A percentile compares a stretch with the other conserved stretches of the same genome.
phyloP scores from a whole-genome alignment of 2,329 filamentous ascomycete species.

The Xylaria sp. region DNA sequence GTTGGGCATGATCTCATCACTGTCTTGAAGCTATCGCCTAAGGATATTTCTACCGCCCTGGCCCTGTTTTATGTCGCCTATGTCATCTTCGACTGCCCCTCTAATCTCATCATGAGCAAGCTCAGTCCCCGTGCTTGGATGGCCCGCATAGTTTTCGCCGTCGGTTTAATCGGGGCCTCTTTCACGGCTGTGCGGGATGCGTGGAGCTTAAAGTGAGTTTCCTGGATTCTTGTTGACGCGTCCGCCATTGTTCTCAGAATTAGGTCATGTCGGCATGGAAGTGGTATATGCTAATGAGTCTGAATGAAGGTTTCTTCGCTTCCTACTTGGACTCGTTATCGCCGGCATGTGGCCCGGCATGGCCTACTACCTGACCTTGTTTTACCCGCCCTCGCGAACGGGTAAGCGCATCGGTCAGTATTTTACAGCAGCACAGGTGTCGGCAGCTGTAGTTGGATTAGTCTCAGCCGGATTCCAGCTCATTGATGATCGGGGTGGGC shows the following conservation, averaged over 20 bases:
- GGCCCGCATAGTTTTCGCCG: conserved; percentile 88
- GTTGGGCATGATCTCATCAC: conserved; percentile 78
- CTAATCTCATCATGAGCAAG: conserved; percentile 87
- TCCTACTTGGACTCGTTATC: conserved; percentile 86
- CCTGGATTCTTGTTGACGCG: background rate
- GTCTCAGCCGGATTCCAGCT: conserved; percentile 92
- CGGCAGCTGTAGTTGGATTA: conserved; percentile 86
- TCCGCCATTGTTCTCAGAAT: background rate
- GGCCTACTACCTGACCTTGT: conserved; percentile 90
- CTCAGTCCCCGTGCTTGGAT: conserved; percentile 91
- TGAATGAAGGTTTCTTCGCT: conserved; percentile 71
- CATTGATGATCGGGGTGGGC: conserved; percentile 81
- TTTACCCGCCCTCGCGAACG: conserved; percentile 87
- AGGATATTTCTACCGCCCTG: conserved; percentile 84
- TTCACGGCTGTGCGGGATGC: conserved; percentile 83
- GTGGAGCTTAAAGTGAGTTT: conserved; percentile 80
- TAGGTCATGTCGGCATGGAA: background rate
- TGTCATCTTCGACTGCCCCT: conserved; percentile 88
- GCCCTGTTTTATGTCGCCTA: conserved; percentile 94
- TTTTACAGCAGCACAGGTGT: conserved; percentile 88
- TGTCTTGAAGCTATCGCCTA: conserved; percentile 73
- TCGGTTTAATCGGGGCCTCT: conserved; percentile 84
- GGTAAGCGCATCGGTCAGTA: conserved; percentile 91
- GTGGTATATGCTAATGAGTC: conserved; percentile 30
- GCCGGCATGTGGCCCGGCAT: conserved; percentile 97